Base-by-base conservation (phyloP, 192 early-diverging fungal species). In the Irineochytrium annulatum region DNA sequence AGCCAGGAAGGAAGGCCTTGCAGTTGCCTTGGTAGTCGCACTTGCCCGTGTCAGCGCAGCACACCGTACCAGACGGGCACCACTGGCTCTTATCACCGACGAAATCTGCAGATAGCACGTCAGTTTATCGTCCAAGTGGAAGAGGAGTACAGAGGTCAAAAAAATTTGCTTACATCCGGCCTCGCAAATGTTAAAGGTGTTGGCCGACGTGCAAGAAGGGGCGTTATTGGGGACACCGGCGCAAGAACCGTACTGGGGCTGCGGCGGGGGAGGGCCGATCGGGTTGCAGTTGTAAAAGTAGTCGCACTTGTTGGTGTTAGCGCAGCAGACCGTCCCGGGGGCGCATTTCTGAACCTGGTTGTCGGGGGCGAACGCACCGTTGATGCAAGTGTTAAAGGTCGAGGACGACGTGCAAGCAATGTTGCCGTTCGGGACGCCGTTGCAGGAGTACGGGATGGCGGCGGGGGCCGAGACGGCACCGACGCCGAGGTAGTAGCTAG, bases 221-320 rank as follows among this genome's bases (percentile, higher is more conserved):
- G 51, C 51, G 22, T 62, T 62, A 34, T 51, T 52, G 31, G 48
- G 19, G 16, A 24, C 53, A 37, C 17, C 17, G 24, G 24, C 28
- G 49, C 60, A 32, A n/a, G n/a, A n/a, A n/a, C 46, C 46, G 26
- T 22, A 22, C 8, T 22, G 11, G 5, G 46, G n/a, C n/a, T n/a
- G n/a, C n/a, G n/a, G n/a, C 11, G 11, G n/a, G 26, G 46, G 8
- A 22, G 46, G 46, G 11, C 13, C 13, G 6, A 49, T 24, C 6
- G 46, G 46, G n/a, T 14, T 41, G 41, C 62, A 63, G 17, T 16
- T 53, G 52, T 33, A 5, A 32, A 26, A 0, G 5, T 5, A 14
- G 1, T 41, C 55, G 31, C 55, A 57, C 0, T 41, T 13, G 55
- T 35, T 53, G 17, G 53, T 17, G 44, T 59, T 59, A 29, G 58